phyloP scores from a whole-genome alignment of 345 rosid species.

The Melastoma malabathricum region DNA sequence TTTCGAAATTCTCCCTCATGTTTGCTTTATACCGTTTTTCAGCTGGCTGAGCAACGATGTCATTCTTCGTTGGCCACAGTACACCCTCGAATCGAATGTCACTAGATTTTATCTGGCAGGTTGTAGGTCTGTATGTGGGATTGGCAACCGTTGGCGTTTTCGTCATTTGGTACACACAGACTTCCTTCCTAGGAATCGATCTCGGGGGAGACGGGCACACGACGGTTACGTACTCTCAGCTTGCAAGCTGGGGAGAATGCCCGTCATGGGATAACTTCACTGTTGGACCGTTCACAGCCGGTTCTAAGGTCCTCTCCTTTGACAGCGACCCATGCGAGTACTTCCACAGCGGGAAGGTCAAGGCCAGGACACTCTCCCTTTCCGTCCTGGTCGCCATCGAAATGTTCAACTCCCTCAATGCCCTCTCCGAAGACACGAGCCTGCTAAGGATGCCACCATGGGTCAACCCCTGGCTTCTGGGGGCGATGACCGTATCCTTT shows the following conservation, averaged over 20 bases:
- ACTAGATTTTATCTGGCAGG: slow-evolving; percentile 19
- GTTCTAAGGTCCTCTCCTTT: slow-evolving; percentile 30
- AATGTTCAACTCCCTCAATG: slow-evolving; percentile 72
- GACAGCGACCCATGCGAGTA: slow-evolving; percentile 45
- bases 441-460: slow-evolving; percentile 62
- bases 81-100: too few species aligned
- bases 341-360: slow-evolving; percentile 47
- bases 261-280: slow-evolving; percentile 40
- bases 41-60: too few species aligned
- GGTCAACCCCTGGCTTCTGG: slow-evolving; percentile 62
- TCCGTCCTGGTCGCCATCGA: slow-evolving; percentile 64
- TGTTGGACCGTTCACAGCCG: slow-evolving; percentile 40
- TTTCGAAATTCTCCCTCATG: neutral
- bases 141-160: slow-evolving; percentile 54
- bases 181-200: slow-evolving; percentile 47
- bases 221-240: slow-evolving; percentile 47
- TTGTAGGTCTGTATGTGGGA: slow-evolving; percentile 55
- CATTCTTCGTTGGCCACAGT: too few species aligned
- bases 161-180: slow-evolving; percentile 55
- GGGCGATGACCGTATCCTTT: slow-evolving; percentile 54
- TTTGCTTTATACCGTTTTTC: neutral
- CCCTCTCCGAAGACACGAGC: slow-evolving; percentile 64
- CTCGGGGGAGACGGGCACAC: slow-evolving; percentile 53
- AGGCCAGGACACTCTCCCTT: slow-evolving; percentile 59
- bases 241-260: slow-evolving; percentile 58